These are phyloP conservation scores for Chalciporus sphaerocephalus DNA, from an alignment of 768 basidiomycete species.

Conservation along the genomic window DNA sequence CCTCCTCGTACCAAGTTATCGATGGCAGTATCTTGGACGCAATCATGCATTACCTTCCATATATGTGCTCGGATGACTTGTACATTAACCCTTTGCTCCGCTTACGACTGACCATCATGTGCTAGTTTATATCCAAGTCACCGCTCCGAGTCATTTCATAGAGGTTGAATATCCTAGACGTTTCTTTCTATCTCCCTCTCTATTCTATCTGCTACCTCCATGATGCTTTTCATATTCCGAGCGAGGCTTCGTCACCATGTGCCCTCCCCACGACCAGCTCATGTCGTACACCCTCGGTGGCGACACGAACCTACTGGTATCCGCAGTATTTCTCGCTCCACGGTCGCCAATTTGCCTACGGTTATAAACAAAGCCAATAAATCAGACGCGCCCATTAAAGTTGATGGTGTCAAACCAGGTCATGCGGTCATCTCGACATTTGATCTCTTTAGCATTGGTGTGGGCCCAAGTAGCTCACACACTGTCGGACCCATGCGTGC, in stretches of 20 bases:
- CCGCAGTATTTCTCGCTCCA: slow-evolving; percentile 18
- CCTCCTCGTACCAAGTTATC: too few species aligned
- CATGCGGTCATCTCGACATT: slow-evolving; percentile 94
- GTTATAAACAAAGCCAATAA: slow-evolving; percentile 1
- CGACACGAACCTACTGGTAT: slow-evolving; percentile 2
- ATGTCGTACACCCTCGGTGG: not conserved
- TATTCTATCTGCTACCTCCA: not conserved
- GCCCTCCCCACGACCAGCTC: not conserved
- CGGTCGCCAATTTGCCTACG: slow-evolving; percentile 1
- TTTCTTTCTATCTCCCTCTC: not conserved
- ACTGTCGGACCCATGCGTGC: slow-evolving; percentile 89
- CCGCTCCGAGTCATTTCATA: not conserved
- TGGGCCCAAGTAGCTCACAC: slow-evolving; percentile 59
- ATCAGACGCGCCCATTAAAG: slow-evolving; percentile 3
- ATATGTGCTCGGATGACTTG: not conserved
- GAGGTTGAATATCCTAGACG: not conserved
- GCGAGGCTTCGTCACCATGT: slow-evolving; percentile 4
- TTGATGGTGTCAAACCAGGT: slow-evolving; percentile 40
- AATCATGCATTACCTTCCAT: slow-evolving; percentile 8
- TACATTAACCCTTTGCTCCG: not conserved
- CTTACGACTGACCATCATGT: not conserved
- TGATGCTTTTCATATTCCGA: slow-evolving; percentile 8
- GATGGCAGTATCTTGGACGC: too few species aligned
- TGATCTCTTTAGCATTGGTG: slow-evolving; percentile 87
- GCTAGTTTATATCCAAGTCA: not conserved